Evolutionary conservation across 2,329 filamentous ascomycete species (phyloP), one percentile per base, ranked within the genome.

Genomic region (Endocalyx cinctus): DNA sequence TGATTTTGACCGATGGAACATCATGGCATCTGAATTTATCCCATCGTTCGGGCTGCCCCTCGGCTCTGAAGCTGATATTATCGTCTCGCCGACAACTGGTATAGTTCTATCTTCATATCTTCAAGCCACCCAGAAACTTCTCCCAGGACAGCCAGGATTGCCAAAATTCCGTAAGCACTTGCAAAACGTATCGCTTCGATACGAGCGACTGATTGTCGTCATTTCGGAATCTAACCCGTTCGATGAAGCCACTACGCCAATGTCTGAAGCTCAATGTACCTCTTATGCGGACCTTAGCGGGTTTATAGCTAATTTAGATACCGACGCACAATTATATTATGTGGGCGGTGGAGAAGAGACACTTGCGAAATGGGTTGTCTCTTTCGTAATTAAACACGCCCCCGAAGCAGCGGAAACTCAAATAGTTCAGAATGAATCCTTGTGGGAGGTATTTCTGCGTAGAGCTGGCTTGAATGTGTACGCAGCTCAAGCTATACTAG

Each of bases 101-200:
- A 62, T 94, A 3, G 57, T 94, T 1, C 51, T 84, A 14, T 85
- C 85, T 1, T 84, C 76, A 0, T 62, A 89, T 5, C 76, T 89
- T 40, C 78, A 82, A 43, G 69, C 84, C 17, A 82, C 80, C 27
- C 89, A 95, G 49, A 75, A 70, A 29, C 67, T 82, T 3, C 65
- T 88, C 0, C 85, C 86, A 0, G 79, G 81, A 1, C 70, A 77
- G 33, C 64, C 57, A 7, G 41, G 48, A 0, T 54, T 61, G 22
- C 62, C 67, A 4, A 60, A 63, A 11, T 63, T 87, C 11, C 70
- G 72, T 23, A 67, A 77, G 31, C 67, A 71, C 3, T 62, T 90
- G 8, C 51, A 59, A 4, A 58, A 54, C 6, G 62, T 82, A 0
- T 69, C 76, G 10, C 34, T 50, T 2, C 70, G 78, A 8, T 90